These are phyloP conservation scores for Lactarius quietus DNA, from an alignment of 768 basidiomycete species.

Conservation along the genomic window DNA sequence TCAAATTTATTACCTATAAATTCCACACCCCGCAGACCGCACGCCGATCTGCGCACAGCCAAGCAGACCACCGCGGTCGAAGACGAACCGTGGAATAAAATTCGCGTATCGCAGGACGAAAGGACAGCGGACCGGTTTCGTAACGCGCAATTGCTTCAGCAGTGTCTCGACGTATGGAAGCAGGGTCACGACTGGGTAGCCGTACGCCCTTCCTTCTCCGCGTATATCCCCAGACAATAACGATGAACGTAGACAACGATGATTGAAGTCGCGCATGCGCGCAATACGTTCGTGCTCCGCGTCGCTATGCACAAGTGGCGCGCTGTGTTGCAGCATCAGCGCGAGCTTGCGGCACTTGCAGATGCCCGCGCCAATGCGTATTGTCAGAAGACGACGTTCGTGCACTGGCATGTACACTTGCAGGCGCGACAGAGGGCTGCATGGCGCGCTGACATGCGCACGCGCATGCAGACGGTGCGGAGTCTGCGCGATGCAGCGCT, in stretches of 20 bases:
- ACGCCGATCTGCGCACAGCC: conserved; percentile 35
- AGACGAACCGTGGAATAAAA: conserved; percentile 76
- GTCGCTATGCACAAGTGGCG: conserved; percentile 61
- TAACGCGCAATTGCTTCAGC: conserved; percentile 57
- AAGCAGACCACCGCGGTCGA: conserved; percentile 53
- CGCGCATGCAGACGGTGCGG: conserved; percentile 60
- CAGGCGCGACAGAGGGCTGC: conserved; percentile 52
- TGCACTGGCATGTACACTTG: conserved; percentile 51
- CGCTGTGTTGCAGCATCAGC: conserved; percentile 36
- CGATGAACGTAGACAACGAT: conserved; percentile 54
- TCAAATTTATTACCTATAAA: not conserved
- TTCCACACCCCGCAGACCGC: conserved; percentile 11
- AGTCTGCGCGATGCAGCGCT: conserved; percentile 53
- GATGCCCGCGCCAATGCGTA: conserved; percentile 43
- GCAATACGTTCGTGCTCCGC: conserved; percentile 61
- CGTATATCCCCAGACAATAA: conserved; percentile 3
- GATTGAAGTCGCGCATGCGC: conserved; percentile 63
- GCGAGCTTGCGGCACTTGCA: conserved; percentile 43
- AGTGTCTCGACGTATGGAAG: conserved; percentile 74
- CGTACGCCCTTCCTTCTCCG: conserved; percentile 44
- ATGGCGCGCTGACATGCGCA: conserved; percentile 70
- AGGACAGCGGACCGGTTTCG: conserved; percentile 67
- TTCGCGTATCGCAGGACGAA: conserved; percentile 66
- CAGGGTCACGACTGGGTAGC: conserved; percentile 68
- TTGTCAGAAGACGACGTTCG: conserved; percentile 41